These are phyloP conservation scores for Poronia punctata DNA, from an alignment of 495 filamentous ascomycete species.

Conservation along the genomic window DNA sequence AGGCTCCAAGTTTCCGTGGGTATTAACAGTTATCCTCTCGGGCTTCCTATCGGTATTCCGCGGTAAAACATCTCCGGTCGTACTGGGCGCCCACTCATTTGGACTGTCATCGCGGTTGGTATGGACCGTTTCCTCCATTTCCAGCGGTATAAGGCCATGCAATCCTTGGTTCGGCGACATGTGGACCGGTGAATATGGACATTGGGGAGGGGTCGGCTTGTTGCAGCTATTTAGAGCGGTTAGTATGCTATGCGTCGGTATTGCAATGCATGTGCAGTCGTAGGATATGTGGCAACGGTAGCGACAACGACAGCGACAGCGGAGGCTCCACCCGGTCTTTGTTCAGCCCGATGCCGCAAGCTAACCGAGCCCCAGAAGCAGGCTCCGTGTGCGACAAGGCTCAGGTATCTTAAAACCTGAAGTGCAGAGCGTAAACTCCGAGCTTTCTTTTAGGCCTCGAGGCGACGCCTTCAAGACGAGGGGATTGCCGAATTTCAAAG, in stretches of 20 bases:
- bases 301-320: too few relatives aligned
- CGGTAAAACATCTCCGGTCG: conserved; percentile 22
- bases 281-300: too few relatives aligned
- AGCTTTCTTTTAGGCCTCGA: conserved; percentile 6
- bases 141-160: conserved; percentile 31
- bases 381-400: too few relatives aligned
- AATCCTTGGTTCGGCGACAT: conserved; percentile 23
- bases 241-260: conserved; percentile 9
- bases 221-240: conserved; percentile 10
- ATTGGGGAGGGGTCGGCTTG: conserved; percentile 17
- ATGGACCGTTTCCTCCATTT: conserved; percentile 23
- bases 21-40: conserved; percentile 14
- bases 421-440: too few relatives aligned
- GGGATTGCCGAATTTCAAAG: not conserved
- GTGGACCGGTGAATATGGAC: conserved; percentile 10
- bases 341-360: too few relatives aligned
- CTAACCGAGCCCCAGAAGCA: too few relatives aligned
- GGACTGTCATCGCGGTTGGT: conserved; percentile 23
- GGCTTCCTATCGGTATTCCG: conserved; percentile 18
- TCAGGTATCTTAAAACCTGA: too few relatives aligned
- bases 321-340: too few relatives aligned
- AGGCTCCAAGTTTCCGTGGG: conserved; percentile 13
- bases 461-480: conserved; percentile 4
- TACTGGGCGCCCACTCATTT: conserved; percentile 30
- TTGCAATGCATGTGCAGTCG: conserved; percentile 12